These are phyloP conservation scores for Fusarium tjaetaba DNA, from an alignment of 2,329 filamentous ascomycete species.

Conservation along the genomic window DNA sequence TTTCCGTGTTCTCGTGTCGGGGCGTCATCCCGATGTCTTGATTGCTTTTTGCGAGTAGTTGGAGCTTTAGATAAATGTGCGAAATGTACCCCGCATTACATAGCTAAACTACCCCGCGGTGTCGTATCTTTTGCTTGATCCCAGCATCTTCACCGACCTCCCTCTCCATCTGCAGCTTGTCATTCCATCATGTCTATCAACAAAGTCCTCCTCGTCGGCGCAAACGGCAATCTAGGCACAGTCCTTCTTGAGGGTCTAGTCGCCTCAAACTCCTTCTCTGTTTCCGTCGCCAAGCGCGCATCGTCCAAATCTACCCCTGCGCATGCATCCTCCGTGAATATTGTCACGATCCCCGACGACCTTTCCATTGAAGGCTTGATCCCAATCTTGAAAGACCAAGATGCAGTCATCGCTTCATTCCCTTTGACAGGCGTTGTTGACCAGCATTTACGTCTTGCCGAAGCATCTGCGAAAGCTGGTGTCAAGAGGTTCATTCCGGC, in stretches of 20 bases:
- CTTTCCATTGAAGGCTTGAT: slow-evolving; percentile 52
- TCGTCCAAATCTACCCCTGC: slow-evolving; percentile 45
- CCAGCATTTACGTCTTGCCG: slow-evolving; percentile 58
- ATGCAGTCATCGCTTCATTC: slow-evolving; percentile 62
- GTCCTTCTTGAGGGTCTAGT: slow-evolving; percentile 52
- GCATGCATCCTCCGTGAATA: slow-evolving; percentile 28
- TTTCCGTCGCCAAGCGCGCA: slow-evolving; percentile 65
- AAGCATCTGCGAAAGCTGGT: slow-evolving; percentile 67
- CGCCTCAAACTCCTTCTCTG: slow-evolving; percentile 53
- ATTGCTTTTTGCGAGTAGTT: not conserved
- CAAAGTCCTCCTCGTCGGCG: slow-evolving; percentile 50
- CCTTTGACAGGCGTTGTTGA: slow-evolving; percentile 57
- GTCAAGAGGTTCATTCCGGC: slow-evolving; percentile 70
- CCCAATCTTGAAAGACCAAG: slow-evolving; percentile 62
- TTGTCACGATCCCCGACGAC: slow-evolving; percentile 44
- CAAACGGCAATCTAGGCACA: slow-evolving; percentile 53
- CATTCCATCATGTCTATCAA: slow-evolving; percentile 38
- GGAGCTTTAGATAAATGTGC: not conserved
- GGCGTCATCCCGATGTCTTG: slow-evolving; percentile 8
- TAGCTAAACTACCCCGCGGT: slow-evolving; percentile 24
- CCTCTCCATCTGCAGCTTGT: not conserved
- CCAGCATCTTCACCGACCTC: not conserved
- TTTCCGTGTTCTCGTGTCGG: slow-evolving; percentile 24
- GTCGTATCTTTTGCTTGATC: not conserved
- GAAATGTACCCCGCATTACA: slow-evolving; percentile 19